phyloP scores from a whole-genome alignment of 768 basidiomycete species.

The Rhodotorula graminis region DNA sequence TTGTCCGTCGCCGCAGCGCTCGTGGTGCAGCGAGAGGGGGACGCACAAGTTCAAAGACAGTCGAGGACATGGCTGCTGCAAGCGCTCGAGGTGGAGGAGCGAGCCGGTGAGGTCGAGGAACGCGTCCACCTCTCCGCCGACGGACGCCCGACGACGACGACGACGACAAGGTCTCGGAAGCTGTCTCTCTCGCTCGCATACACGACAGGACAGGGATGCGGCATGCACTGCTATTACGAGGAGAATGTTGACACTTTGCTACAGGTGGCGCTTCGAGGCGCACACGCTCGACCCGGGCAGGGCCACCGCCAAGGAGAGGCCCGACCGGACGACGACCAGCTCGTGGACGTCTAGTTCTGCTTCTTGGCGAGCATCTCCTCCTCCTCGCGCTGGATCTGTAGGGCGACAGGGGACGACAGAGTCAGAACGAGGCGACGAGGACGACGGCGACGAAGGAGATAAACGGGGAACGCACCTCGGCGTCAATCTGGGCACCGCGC shows the following conservation, averaged over 20 bases:
- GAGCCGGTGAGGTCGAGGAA: neutral
- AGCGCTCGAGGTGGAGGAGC: neutral
- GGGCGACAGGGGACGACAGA: accelerated
- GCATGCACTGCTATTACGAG: neutral
- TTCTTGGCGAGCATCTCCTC: conserved; percentile 1
- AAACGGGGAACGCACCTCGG: conserved; percentile 9
- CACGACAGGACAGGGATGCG: neutral
- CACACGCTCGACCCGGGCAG: too few relatives aligned
- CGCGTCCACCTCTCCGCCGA: too few relatives aligned
- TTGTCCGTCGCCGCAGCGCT: too few relatives aligned
- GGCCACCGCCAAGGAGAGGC: too few relatives aligned
- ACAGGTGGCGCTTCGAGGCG: neutral
- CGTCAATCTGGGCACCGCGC: conserved; percentile 31
- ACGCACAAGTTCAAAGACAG: conserved; percentile 32
- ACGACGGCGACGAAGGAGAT: neutral
- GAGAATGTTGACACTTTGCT: neutral
- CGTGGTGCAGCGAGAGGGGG: neutral
- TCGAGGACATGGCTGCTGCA: conserved; percentile 4
- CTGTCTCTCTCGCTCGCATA: too few relatives aligned
- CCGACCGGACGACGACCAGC: too few relatives aligned
- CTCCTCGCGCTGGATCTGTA: conserved; percentile 11
- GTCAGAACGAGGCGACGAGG: neutral
- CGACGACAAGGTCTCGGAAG: neutral
- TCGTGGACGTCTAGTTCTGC: neutral
- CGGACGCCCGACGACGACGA: too few relatives aligned